These are phyloP conservation scores for Nepenthes mirabilis DNA, from an alignment of 148 eudicot species.

Conservation along the genomic window DNA sequence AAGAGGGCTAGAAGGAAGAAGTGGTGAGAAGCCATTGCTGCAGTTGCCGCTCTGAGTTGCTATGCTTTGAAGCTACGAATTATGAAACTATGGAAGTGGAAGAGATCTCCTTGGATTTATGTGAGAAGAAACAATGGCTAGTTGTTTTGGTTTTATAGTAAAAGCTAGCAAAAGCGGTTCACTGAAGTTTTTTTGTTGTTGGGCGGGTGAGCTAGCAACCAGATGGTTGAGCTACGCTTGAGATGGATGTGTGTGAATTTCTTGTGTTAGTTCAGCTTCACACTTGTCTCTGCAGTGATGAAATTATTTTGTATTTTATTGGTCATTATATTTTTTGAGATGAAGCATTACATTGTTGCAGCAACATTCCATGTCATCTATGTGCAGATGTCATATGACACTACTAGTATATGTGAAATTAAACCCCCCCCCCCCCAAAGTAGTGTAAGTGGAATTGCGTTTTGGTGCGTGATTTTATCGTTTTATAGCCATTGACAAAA, in stretches of 20 bases:
- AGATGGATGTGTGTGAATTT: background rate
- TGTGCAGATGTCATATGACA: too few relatives aligned
- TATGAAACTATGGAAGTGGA: background rate
- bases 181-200: background rate
- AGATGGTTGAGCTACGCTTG: background rate
- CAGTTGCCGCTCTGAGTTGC: background rate
- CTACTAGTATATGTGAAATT: too few relatives aligned
- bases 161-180: background rate
- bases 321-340: too few relatives aligned
- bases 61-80: background rate
- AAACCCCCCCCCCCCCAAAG: too few relatives aligned
- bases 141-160: background rate
- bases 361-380: too few relatives aligned
- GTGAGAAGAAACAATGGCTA: background rate
- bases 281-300: too few relatives aligned
- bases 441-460: too few relatives aligned
- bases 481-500: too few relatives aligned
- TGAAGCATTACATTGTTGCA: too few relatives aligned
- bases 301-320: too few relatives aligned
- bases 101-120: background rate
- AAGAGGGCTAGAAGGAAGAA: background rate
- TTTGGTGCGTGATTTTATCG: too few relatives aligned
- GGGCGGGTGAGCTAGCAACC: background rate
- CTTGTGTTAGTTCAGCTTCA: background rate
- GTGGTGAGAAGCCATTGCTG: background rate